Conservation (phyloP, 306 rosid species). For the Bauhinia variegata region DNA sequence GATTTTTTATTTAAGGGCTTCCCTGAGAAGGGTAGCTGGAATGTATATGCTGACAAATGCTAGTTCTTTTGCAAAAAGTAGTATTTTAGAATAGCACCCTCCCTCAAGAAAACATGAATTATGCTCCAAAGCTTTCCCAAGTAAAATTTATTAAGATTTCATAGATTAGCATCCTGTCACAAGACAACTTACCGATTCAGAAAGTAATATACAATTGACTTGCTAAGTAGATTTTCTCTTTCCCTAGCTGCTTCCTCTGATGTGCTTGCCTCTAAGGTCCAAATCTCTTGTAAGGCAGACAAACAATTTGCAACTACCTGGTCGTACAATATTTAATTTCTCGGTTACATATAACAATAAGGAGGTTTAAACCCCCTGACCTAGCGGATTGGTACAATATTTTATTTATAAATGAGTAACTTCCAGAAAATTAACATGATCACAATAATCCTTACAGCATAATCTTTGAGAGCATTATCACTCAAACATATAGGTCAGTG, state of each 20-base stretch:
- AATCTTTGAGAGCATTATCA: constrained; percentile 23
- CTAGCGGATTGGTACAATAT: too few species aligned
- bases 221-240: constrained; percentile 89
- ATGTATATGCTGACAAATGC: constrained; percentile 9
- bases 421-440: constrained; percentile 3
- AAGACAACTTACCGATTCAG: constrained; percentile 70
- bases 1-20: neutral
- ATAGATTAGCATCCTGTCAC: constrained; percentile 18
- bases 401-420: too few species aligned
- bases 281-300: constrained; percentile 95
- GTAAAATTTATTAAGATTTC: constrained; percentile 15
- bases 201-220: constrained; percentile 77
- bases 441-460: constrained; percentile 10
- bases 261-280: constrained; percentile 79
- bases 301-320: constrained; percentile 98
- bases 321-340: constrained; percentile 31
- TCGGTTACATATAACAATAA: too few species aligned
- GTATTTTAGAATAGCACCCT: neutral
- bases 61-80: neutral
- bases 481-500: constrained; percentile 2
- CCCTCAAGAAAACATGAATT: constrained; percentile 11
- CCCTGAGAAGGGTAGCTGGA: constrained; percentile 4
- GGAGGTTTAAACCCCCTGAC: too few species aligned
- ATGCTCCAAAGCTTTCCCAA: constrained; percentile 2
- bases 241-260: constrained; percentile 95